A percentile compares a stretch with the other conserved stretches of the same genome.
Conservation (phyloP, 2,329 filamentous ascomycete genomes). For the Colletotrichum filicis region DNA sequence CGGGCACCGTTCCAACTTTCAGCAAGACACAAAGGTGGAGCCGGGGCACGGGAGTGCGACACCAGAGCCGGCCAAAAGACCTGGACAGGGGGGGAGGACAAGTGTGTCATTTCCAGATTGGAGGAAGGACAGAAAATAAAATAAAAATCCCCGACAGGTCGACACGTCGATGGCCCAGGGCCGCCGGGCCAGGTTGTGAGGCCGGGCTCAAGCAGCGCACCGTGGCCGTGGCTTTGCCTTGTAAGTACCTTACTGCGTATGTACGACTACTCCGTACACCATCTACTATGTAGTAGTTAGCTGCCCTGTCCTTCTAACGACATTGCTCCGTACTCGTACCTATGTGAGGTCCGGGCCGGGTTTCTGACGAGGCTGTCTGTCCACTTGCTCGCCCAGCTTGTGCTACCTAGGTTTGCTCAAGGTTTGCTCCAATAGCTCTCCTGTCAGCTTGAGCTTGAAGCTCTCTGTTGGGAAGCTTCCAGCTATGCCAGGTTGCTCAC, state of each 20-base stretch:
- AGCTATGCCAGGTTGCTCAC: too few relatives aligned
- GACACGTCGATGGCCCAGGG: neutral
- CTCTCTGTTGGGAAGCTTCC: neutral
- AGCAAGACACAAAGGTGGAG: neutral
- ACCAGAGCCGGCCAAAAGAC: neutral
- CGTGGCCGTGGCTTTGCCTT: neutral
- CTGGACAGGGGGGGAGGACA: neutral
- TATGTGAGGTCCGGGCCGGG: too few relatives aligned
- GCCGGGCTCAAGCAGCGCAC: constrained; percentile 18
- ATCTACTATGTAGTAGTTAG: neutral
- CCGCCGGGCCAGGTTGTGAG: neutral
- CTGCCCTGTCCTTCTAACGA: neutral
- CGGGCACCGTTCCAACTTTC: neutral
- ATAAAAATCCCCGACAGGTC: constrained; percentile 28
- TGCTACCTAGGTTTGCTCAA: too few relatives aligned
- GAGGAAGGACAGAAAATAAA: constrained; percentile 18
- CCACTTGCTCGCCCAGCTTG: neutral
- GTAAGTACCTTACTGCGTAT: neutral
- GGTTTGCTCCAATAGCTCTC: neutral
- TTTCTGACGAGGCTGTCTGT: neutral
- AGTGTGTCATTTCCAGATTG: neutral
- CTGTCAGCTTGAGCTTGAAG: neutral
- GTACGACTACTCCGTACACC: neutral
- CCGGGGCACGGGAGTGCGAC: neutral
- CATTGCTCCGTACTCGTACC: too few relatives aligned